phyloP scores from a whole-genome alignment of 495 filamentous ascomycete genomes.

The Penicillium cataractarum region DNA sequence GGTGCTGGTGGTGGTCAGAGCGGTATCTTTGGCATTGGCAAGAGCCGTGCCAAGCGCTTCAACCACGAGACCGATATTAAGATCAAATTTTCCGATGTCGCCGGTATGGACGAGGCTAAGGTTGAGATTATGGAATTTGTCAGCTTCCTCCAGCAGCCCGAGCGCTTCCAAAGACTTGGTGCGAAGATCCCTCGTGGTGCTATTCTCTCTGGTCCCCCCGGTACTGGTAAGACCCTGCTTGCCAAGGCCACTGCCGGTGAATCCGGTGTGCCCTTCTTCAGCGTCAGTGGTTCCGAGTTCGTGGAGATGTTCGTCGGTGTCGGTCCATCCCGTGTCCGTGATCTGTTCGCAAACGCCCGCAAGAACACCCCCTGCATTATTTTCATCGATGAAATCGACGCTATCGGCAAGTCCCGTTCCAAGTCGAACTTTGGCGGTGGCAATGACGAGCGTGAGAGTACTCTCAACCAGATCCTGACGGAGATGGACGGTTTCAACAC shows the following conservation, averaged over 20 bases:
- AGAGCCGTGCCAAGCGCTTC: constrained; percentile 93
- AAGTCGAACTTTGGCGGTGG: constrained; percentile 80
- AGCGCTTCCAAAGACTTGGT: constrained; percentile 86
- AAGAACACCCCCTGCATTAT: constrained; percentile 98
- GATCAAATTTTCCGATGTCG: constrained; percentile 95
- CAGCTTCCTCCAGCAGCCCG: constrained; percentile 88
- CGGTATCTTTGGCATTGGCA: constrained; percentile 92
- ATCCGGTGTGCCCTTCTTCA: constrained; percentile 97
- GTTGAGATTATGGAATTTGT: constrained; percentile 99
- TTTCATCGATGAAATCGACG: constrained; percentile 99
- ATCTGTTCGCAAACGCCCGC: constrained; percentile 90
- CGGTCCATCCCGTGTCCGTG: constrained; percentile 90
- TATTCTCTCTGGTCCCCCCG: constrained; percentile 93
- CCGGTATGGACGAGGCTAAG: constrained; percentile 99
- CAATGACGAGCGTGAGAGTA: constrained; percentile 95
- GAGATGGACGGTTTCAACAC: constrained; percentile 99
- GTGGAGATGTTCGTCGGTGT: constrained; percentile 99
- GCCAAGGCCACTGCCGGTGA: constrained; percentile 98
- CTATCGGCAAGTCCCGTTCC: constrained; percentile 86
- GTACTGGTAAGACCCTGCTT: constrained; percentile 96
- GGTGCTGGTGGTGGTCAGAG: constrained; percentile 67
- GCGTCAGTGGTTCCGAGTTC: constrained; percentile 96
- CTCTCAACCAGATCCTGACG: constrained; percentile 96
- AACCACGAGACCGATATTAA: constrained; percentile 96
- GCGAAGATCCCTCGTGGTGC: constrained; percentile 97